A percentile compares a stretch with the other conserved stretches of the same genome.
Conservation (phyloP, 164 flowering plant species). For the Saururus chinensis region DNA sequence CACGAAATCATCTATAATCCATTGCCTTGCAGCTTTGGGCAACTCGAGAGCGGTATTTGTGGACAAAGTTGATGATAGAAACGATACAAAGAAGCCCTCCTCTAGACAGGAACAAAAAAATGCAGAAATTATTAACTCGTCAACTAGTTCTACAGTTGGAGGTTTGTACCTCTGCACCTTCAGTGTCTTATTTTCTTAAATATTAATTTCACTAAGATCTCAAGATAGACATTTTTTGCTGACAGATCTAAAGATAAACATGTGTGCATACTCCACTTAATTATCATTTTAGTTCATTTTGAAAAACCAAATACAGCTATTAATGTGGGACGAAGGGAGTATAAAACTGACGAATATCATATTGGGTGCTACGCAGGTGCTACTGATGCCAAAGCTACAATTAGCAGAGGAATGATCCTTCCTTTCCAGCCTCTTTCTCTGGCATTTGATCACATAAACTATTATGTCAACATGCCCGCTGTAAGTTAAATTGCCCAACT, state of each 20-base stretch:
- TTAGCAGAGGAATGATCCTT: slow-evolving; percentile 51
- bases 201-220: no score
- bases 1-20: not conserved
- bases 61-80: slow-evolving; percentile 17
- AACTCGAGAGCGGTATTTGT: slow-evolving; percentile 20
- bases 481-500: slow-evolving; percentile 23
- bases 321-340: no score
- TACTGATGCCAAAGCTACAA: slow-evolving; percentile 7
- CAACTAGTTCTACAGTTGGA: slow-evolving; percentile 6
- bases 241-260: no score
- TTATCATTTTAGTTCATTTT: no score
- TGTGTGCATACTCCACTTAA: no score
- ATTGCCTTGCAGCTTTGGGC: slow-evolving; percentile 23
- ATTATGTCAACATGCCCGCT: slow-evolving; percentile 61
- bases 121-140: slow-evolving; percentile 7
- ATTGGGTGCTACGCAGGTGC: not conserved
- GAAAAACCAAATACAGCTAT: no score
- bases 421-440: slow-evolving; percentile 55
- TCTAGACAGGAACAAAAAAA: slow-evolving; percentile 3
- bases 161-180: not conserved
- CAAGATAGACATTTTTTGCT: no score
- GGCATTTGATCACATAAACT: slow-evolving; percentile 46
- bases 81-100: slow-evolving; percentile 5
- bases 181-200: not conserved
- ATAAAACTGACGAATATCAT: not conserved